These are phyloP conservation scores for Copromyces sp. DNA, from an alignment of 495 filamentous ascomycete genomes.

Conservation along the genomic window DNA sequence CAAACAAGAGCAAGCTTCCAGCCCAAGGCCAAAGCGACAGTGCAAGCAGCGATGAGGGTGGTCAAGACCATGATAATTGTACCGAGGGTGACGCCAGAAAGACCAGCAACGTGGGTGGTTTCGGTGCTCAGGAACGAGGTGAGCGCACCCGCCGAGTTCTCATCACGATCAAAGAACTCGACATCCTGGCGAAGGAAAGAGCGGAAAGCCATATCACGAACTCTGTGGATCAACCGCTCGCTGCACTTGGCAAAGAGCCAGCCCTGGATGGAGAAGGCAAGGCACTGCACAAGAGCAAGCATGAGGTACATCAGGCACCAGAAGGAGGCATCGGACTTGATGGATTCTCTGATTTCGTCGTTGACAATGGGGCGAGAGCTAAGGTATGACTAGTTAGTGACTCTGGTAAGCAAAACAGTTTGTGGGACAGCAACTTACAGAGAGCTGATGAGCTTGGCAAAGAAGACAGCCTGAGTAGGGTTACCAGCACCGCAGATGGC, in stretches of 20 bases:
- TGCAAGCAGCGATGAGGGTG: slow-evolving; percentile 59
- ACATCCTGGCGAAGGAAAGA: slow-evolving; percentile 87
- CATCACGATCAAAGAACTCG: slow-evolving; percentile 72
- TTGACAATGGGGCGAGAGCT: slow-evolving; percentile 27
- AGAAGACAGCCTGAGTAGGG: slow-evolving; percentile 81
- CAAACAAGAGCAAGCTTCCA: slow-evolving; percentile 91
- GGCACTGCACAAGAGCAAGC: slow-evolving; percentile 69
- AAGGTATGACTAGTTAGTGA: slow-evolving; percentile 8
- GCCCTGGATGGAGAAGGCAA: slow-evolving; percentile 60
- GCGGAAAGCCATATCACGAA: slow-evolving; percentile 70
- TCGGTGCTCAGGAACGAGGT: slow-evolving; percentile 81
- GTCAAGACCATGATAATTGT: slow-evolving; percentile 67
- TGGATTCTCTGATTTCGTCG: slow-evolving; percentile 20
- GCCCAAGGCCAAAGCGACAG: slow-evolving; percentile 57
- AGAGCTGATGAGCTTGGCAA: slow-evolving; percentile 70
- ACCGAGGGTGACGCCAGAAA: slow-evolving; percentile 72
- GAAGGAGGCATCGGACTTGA: slow-evolving; percentile 67
- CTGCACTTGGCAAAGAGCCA: slow-evolving; percentile 68
- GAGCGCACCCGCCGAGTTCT: slow-evolving; percentile 73
- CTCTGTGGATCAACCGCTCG: slow-evolving; percentile 69
- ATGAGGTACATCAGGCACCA: slow-evolving; percentile 94
- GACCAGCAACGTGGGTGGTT: slow-evolving; percentile 71
- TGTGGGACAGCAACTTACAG: slow-evolving; percentile 23
- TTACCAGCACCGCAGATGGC: slow-evolving; percentile 77
- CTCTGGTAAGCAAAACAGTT: neutral